These are phyloP conservation scores for Lactuca saligna DNA, from an alignment of 129 eudicot species.

Conservation along the genomic window DNA sequence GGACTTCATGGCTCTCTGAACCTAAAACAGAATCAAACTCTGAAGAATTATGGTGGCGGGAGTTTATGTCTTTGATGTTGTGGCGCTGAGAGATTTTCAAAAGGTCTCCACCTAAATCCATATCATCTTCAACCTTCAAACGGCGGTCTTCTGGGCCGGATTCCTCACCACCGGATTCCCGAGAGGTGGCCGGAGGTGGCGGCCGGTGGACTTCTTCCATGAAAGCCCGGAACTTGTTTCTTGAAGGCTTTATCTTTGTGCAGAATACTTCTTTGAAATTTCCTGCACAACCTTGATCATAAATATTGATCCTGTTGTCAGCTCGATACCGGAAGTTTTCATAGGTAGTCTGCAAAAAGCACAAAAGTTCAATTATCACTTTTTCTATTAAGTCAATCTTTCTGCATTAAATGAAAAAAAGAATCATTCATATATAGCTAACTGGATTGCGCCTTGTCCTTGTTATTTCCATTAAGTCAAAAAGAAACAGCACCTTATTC, in stretches of 20 bases:
- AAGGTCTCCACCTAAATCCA: constrained; percentile 73
- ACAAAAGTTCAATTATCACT: not conserved
- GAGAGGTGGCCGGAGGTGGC: constrained; percentile 37
- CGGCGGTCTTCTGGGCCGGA: constrained; percentile 50
- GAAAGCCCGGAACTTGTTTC: constrained; percentile 67
- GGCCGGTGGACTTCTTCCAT: constrained; percentile 54
- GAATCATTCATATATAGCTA: too few relatives aligned
- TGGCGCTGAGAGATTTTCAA: constrained; percentile 73
- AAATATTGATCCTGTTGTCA: constrained; percentile 74
- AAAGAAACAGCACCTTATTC: too few relatives aligned
- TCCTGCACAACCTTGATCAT: constrained; percentile 69
- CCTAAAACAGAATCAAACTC: constrained; percentile 52
- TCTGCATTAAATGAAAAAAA: too few relatives aligned
- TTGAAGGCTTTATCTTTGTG: constrained; percentile 68
- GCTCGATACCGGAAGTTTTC: constrained; percentile 93
- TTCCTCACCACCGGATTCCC: constrained; percentile 36
- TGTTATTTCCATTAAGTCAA: too few relatives aligned
- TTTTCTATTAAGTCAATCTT: too few relatives aligned
- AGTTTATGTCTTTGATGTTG: constrained; percentile 51
- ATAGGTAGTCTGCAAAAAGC: constrained; percentile 68
- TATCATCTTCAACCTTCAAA: constrained; percentile 68
- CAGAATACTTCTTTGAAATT: constrained; percentile 86
- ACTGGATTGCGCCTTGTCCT: too few relatives aligned
- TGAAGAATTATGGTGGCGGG: constrained; percentile 37
- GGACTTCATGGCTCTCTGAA: constrained; percentile 40